Evolutionary conservation across 495 filamentous ascomycete species (phyloP), one percentile per base, ranked within the genome.

Genomic region (Lentithecium fluviatile): DNA sequence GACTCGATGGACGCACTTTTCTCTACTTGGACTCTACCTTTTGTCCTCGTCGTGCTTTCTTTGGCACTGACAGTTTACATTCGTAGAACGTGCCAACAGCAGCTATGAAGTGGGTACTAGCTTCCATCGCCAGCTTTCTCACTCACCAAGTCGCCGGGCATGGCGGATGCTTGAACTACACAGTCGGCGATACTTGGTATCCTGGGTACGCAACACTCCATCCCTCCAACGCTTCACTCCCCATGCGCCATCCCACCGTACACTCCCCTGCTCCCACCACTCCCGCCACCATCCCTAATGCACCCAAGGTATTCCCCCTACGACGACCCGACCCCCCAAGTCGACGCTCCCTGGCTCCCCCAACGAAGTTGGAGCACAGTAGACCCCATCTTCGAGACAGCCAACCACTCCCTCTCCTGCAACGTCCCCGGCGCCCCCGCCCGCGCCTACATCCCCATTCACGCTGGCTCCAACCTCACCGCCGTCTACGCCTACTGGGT

Each of bases 401-500:
- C 78, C 67, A 76, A 76, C 56, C 52, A 73, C 19, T 76, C 75
- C 65, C 75, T 83, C 52, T 75, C 79, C 45, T 85, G 82, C 72
- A 84, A 83, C 45, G 26, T 42, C 68, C 78, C 78, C n/a, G 80
- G 80, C 52, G 78, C 74, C 2, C 76, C 75, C 1, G 79, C 78
- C 2, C 71, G 70, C 2, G 58, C 77, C 36, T 66, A 54, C 38
- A 80, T 80, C 15, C 72, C 74, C 38, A 73, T 77, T 46, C 58
- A 66, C 24, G 77, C 80, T 20, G 82, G 82, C 52, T 55, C 65
- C 21, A 77, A 71, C 52, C 72, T 85, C 29, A 74, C 76, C 6
- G 81, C 80, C 11, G 67, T 80, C 29, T 83, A 80, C 79, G 40
- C 64, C 17, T 79, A 81, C 63, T 84, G 82, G 82, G 82, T 81